Conservation (phyloP, 495 filamentous ascomycete genomes). For the Talaromyces ruber region DNA sequence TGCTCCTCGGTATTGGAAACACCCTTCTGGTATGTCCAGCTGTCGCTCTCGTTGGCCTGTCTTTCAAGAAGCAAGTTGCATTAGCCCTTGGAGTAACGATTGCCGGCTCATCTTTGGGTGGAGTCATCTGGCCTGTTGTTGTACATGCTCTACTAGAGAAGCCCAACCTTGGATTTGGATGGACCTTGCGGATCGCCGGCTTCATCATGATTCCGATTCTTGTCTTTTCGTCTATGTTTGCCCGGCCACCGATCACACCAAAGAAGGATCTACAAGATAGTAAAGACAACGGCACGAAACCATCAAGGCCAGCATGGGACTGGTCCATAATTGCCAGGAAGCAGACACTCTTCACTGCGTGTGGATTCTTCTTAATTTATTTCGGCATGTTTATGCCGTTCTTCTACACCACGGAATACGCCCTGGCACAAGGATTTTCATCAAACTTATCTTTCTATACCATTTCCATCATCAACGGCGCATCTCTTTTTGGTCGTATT, state of each 20-base stretch:
- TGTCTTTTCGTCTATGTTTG: constrained; percentile 29
- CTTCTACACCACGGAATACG: constrained; percentile 33
- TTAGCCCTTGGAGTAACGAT: constrained; percentile 47
- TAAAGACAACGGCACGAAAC: not conserved
- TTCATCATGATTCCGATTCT: constrained; percentile 49
- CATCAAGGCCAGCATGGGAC: not conserved
- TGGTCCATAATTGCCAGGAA: constrained; percentile 1
- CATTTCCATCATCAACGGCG: constrained; percentile 38
- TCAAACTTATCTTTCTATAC: constrained; percentile 30
- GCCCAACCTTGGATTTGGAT: constrained; percentile 32
- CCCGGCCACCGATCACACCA: constrained; percentile 33
- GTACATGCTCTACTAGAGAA: constrained; percentile 28
- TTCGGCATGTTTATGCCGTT: constrained; percentile 43
- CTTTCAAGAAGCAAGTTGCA: constrained; percentile 45
- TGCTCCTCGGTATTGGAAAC: constrained; percentile 44
- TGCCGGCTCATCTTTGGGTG: constrained; percentile 49
- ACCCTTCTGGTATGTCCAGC: constrained; percentile 42
- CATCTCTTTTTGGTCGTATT: constrained; percentile 32
- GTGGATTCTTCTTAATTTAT: constrained; percentile 31
- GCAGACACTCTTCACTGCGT: constrained; percentile 38
- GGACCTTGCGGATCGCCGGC: constrained; percentile 40
- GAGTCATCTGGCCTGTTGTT: constrained; percentile 38
- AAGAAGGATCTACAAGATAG: not conserved
- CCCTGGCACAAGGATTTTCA: constrained; percentile 24
- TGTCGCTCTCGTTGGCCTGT: constrained; percentile 43